These are phyloP conservation scores for Fomitopsis palustris DNA, from an alignment of 1,284 basidiomycete genomes.

Conservation along the genomic window DNA sequence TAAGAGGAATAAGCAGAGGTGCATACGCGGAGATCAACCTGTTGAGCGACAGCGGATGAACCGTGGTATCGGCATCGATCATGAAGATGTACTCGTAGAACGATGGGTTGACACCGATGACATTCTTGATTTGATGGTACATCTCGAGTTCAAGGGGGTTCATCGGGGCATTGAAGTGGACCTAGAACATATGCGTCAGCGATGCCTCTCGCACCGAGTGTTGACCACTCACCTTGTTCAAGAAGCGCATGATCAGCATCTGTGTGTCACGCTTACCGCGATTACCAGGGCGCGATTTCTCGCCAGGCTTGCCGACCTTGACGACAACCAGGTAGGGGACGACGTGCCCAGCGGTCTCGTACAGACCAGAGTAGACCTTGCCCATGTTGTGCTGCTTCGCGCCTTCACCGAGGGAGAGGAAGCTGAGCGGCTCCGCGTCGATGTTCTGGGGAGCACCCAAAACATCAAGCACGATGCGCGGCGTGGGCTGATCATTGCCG, in stretches of 20 bases:
- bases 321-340: constrained; percentile 96
- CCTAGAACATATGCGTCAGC: constrained; percentile 40
- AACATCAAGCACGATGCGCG: constrained; percentile 94
- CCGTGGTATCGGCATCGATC: constrained; percentile 96
- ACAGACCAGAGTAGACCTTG: constrained; percentile 96
- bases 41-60: constrained; percentile 83
- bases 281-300: constrained; percentile 92
- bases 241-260: constrained; percentile 94
- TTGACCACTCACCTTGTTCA: constrained; percentile 74
- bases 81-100: constrained; percentile 99
- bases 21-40: constrained; percentile 87
- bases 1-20: neutral
- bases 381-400: constrained; percentile 98
- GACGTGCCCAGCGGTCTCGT: constrained; percentile 92
- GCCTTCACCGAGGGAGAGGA: constrained; percentile 92
- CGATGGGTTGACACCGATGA: constrained; percentile 97
- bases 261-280: constrained; percentile 97
- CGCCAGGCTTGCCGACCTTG: constrained; percentile 95
- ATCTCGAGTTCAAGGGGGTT: constrained; percentile 96
- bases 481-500: constrained; percentile 90
- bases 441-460: constrained; percentile 91
- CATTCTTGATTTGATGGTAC: constrained; percentile 99
- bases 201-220: neutral
- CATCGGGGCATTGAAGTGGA: constrained; percentile 97
- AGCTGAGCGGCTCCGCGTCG: constrained; percentile 93